Conservation (phyloP, 1,139 yeast species). For the Debaryomyces udenii region DNA sequence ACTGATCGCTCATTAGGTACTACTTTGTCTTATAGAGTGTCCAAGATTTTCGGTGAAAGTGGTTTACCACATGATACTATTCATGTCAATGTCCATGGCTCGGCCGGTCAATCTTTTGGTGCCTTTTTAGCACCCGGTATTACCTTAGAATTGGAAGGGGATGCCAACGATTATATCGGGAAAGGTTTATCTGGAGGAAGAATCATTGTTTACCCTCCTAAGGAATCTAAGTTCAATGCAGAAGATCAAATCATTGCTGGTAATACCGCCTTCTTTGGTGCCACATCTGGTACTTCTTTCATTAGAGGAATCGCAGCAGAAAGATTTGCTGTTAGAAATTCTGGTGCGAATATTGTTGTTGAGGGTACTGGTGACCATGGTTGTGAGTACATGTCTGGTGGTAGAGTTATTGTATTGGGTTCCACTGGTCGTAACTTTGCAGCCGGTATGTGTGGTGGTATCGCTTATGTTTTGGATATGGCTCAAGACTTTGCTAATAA, state of each 20-base stretch:
- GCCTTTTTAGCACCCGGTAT: conserved; percentile 97
- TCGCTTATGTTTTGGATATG: conserved; percentile 93
- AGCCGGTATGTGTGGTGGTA: conserved; percentile 99
- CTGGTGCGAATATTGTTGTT: conserved; percentile 95
- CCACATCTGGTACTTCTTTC: conserved; percentile 92
- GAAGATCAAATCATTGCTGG: conserved; percentile 97
- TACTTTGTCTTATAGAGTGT: conserved; percentile 89
- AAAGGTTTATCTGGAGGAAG: conserved; percentile 98
- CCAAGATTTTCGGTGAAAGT: conserved; percentile 88
- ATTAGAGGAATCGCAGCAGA: conserved; percentile 98
- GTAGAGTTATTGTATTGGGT: conserved; percentile 92
- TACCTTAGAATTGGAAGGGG: conserved; percentile 94
- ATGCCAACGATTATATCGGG: conserved; percentile 96
- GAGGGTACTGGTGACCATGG: conserved; percentile 99
- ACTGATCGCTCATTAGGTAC: conserved; percentile 97
- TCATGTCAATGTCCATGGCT: conserved; percentile 87
- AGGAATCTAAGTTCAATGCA: conserved; percentile 79
- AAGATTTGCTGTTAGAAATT: conserved; percentile 97
- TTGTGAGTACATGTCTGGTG: conserved; percentile 99
- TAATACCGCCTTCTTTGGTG: conserved; percentile 97
- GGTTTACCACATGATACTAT: conserved; percentile 96
- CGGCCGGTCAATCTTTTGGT: conserved; percentile 99
- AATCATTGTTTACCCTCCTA: conserved; percentile 88
- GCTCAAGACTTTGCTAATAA: conserved; percentile 87
- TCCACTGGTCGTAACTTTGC: conserved; percentile 94